Conservation (phyloP, 108 stramenopile species). For the Epipyxis sp. region DNA sequence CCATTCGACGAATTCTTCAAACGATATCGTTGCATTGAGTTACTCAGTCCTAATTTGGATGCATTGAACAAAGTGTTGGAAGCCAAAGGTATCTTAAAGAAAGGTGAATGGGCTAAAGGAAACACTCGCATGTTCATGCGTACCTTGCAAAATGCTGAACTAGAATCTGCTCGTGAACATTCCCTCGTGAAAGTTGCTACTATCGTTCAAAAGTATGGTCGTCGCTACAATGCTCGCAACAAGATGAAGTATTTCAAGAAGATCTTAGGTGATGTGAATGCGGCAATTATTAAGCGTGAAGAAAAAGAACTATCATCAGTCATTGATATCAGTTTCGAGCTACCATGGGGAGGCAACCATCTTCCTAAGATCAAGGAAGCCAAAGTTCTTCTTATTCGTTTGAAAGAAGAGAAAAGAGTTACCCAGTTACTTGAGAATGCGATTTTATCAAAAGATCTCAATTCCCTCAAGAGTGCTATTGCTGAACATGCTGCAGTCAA, state of each 20-base stretch:
- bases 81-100: slow-evolving; percentile 38
- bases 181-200: slow-evolving; percentile 37
- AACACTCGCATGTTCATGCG: slow-evolving; percentile 64
- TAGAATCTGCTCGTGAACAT: slow-evolving; percentile 57
- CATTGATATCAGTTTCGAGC: slow-evolving; percentile 37
- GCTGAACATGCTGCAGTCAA: slow-evolving; percentile 35
- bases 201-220: slow-evolving; percentile 23
- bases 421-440: slow-evolving; percentile 34
- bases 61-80: slow-evolving; percentile 43
- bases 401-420: slow-evolving; percentile 51
- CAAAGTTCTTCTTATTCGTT: slow-evolving; percentile 31
- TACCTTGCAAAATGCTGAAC: slow-evolving; percentile 49
- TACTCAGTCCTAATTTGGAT: slow-evolving; percentile 50
- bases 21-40: slow-evolving; percentile 48
- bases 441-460: slow-evolving; percentile 42
- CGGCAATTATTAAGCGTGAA: slow-evolving; percentile 44
- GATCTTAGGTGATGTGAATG: slow-evolving; percentile 41
- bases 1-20: slow-evolving; percentile 57
- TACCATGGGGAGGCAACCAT: slow-evolving; percentile 43
- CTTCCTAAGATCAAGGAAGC: slow-evolving; percentile 45
- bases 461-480: slow-evolving; percentile 44
- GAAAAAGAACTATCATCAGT: slow-evolving; percentile 33
- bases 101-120: slow-evolving; percentile 47
- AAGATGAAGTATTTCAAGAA: slow-evolving; percentile 34
- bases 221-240: slow-evolving; percentile 33